Evolutionary conservation across 371 early-diverging fungal species (phyloP), one percentile per base, ranked within the genome.

Genomic region (Mucor lusitanicus): DNA sequence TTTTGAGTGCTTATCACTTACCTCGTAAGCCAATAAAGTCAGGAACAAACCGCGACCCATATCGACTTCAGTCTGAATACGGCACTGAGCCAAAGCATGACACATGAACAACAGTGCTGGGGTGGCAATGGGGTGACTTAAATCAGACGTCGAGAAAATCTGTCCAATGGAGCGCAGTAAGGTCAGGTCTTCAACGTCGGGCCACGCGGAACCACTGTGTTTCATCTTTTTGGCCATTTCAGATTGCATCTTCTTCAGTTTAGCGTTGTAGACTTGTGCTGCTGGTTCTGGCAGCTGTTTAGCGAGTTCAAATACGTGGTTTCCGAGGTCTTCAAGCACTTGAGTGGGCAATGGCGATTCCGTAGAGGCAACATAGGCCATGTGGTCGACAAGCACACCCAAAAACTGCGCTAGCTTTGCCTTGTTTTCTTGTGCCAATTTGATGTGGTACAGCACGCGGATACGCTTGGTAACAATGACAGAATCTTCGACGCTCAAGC

Each of bases 91-190:
- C 17, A 97, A 78, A 60, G 85, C 91, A 76, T 93, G 91, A 40
- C 85, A 79, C 78, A 96, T 88, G 27, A 93, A 77, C 11, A 95
- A 64, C 65, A 86, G 79, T 19, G 91, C 86, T 9, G 97, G 97
- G 3, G 96, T 95, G n/a, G 91, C 84, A 17, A 97, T 89, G 5
- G 91, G 84, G 76, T 98, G 96, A 57, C 83, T 85, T 60, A 89
- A 86, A 87, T 98, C 98, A 5, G 97, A 95, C 9, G 94, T 88
- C 4, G 96, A 92, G 73, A 94, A 96, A 9, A 91, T 79, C 46
- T 89, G 85, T 3, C 88, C 88, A 44, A 94, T 79, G 15, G 88
- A 62, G 21, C 88, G 84, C 42, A 95, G 73, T 25, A 85, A 64
- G 25, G 87, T 77, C 54, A 92, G 61, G 59, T 92, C 89, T 46